phyloP scores from a whole-genome alignment of 2,329 filamentous ascomycete genomes.

The Monilinia laxa region DNA sequence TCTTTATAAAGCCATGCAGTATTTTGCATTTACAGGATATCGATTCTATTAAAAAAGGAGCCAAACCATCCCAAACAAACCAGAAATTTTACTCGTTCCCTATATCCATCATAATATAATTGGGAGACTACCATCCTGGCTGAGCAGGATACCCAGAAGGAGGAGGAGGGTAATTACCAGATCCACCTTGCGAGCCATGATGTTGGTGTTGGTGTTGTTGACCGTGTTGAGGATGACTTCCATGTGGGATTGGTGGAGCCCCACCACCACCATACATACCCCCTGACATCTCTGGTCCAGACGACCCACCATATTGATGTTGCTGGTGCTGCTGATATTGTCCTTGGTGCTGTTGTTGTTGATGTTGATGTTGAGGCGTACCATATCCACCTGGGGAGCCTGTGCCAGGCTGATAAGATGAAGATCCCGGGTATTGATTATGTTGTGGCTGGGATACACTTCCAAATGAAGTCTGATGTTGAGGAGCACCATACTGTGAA shows the following conservation, averaged over 20 bases:
- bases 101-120: constrained; percentile 11
- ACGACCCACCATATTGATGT: constrained; percentile 14
- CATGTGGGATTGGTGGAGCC: constrained; percentile 19
- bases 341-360: constrained; percentile 1
- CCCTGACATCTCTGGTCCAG: constrained; percentile 18
- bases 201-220: constrained; percentile 22
- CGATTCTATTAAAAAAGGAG: constrained; percentile 6
- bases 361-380: constrained; percentile 4
- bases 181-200: constrained; percentile 22
- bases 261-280: constrained; percentile 17
- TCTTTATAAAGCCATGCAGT: background rate
- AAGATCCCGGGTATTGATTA: constrained; percentile 29
- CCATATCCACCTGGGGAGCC: constrained; percentile 26
- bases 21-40: constrained; percentile 21
- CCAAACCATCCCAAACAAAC: constrained; percentile 4
- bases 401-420: constrained; percentile 23
- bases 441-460: constrained; percentile 25
- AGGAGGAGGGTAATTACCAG: constrained; percentile 17
- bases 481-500: constrained; percentile 34
- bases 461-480: constrained; percentile 33
- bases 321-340: background rate
- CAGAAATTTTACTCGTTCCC: background rate
- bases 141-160: constrained; percentile 21
- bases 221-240: constrained; percentile 24
- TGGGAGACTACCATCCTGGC: constrained; percentile 18